phyloP scores from a whole-genome alignment of 495 filamentous ascomycete species.

The Penicillium bialowiezense region DNA sequence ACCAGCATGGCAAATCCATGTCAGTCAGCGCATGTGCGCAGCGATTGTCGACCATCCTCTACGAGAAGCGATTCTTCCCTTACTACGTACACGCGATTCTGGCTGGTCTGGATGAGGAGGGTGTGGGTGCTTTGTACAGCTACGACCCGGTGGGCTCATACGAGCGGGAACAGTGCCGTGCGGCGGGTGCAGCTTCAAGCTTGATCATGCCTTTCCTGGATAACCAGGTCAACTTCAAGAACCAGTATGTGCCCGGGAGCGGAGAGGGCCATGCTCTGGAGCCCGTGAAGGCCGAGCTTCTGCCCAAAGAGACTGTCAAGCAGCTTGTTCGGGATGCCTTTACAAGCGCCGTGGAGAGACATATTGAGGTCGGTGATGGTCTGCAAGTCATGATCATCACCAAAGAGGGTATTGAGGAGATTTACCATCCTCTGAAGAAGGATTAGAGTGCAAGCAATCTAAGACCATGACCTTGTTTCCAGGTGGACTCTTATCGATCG shows the following conservation, averaged over 20 bases:
- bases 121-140: conserved; percentile 89
- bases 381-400: conserved; percentile 95
- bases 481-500: conserved; percentile 2
- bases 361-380: conserved; percentile 97
- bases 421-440: conserved; percentile 79
- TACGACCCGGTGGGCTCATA: conserved; percentile 98
- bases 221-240: conserved; percentile 99
- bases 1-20: conserved; percentile 92
- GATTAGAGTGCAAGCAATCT: conserved; percentile 56
- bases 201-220: conserved; percentile 99
- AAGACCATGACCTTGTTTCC: conserved; percentile 20
- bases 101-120: conserved; percentile 90
- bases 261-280: conserved; percentile 78
- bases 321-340: conserved; percentile 93
- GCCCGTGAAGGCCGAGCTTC: conserved; percentile 56
- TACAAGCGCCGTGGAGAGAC: conserved; percentile 94
- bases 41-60: conserved; percentile 87
- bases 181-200: conserved; percentile 90
- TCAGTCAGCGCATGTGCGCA: conserved; percentile 90
- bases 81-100: conserved; percentile 95
- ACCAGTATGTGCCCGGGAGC: conserved; percentile 90
- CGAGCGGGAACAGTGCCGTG: conserved; percentile 92
- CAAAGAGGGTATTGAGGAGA: conserved; percentile 82
- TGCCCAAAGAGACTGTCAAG: conserved; percentile 73
- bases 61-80: conserved; percentile 96